Evolutionary conservation across 345 rosid species (phyloP).

Genomic region (Garcia nutans): DNA sequence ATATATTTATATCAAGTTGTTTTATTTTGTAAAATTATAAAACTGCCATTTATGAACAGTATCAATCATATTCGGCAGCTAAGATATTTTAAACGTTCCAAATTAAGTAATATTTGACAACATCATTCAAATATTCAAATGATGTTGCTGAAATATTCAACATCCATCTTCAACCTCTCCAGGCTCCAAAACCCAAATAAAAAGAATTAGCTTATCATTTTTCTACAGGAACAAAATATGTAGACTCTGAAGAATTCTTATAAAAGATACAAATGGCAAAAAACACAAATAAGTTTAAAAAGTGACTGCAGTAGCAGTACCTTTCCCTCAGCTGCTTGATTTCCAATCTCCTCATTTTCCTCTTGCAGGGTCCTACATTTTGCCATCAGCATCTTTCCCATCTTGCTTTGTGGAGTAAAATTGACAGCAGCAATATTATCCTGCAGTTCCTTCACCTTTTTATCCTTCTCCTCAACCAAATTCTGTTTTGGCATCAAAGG

Average conservation of each 20-base stretch:
- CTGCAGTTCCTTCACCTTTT: constrained; percentile 91
- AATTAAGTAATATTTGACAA: background rate
- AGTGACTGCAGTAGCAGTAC: constrained; percentile 30
- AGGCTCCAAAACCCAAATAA: background rate
- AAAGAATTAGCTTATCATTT: background rate
- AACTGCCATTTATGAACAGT: background rate
- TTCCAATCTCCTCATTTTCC: constrained; percentile 98
- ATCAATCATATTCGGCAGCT: background rate
- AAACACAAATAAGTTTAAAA: constrained; percentile 2
- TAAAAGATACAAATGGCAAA: background rate
- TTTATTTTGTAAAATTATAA: background rate
- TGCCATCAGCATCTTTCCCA: constrained; percentile 94
- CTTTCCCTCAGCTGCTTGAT: constrained; percentile 96
- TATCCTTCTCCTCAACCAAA: constrained; percentile 94
- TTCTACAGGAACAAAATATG: background rate
- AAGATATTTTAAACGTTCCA: background rate
- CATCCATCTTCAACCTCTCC: background rate
- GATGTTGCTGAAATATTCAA: background rate
- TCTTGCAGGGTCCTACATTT: constrained; percentile 91
- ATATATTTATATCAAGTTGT: background rate
- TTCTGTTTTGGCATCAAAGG: constrained; percentile 41
- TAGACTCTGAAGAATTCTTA: background rate
- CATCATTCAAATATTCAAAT: constrained; percentile 5
- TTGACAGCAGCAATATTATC: constrained; percentile 81
- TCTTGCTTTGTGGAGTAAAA: constrained; percentile 87